These are phyloP conservation scores for Arabidopsis suecica DNA, from an alignment of 345 rosid genomes.

Conservation along the genomic window DNA sequence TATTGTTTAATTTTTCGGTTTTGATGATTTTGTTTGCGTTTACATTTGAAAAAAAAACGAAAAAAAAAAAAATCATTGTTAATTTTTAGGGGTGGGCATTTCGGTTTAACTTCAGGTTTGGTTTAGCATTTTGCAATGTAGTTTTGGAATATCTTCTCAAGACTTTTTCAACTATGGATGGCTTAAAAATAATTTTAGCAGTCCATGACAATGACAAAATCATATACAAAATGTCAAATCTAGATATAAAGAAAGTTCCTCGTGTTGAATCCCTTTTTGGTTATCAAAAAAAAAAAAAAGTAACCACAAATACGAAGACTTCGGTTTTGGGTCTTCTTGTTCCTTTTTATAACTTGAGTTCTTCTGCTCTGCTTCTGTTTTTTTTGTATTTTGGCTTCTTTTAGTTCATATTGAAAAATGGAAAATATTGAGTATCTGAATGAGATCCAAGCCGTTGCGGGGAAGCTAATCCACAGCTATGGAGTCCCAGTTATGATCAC, in stretches of 20 bases:
- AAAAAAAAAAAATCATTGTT: too few species aligned
- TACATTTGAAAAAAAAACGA: too few species aligned
- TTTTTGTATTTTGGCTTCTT: background rate
- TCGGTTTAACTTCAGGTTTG: too few species aligned
- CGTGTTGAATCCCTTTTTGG: too few species aligned
- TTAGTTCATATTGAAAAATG: slow-evolving; percentile 36
- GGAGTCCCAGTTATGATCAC: slow-evolving; percentile 62
- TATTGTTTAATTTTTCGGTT: too few species aligned
- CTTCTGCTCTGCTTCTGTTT: slow-evolving; percentile 2
- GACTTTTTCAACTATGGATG: background rate
- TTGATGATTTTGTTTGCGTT: too few species aligned
- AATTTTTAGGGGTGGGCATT: too few species aligned
- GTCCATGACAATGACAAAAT: background rate
- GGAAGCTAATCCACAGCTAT: slow-evolving; percentile 52
- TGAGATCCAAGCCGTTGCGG: slow-evolving; percentile 57
- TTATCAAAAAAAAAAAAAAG: background rate
- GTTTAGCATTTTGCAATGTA: background rate
- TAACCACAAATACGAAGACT: background rate
- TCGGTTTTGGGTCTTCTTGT: background rate
- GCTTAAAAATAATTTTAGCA: background rate
- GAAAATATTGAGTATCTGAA: slow-evolving; percentile 54
- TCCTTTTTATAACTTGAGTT: background rate
- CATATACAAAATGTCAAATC: background rate
- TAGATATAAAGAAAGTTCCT: background rate
- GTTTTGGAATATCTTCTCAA: too few species aligned